These are phyloP conservation scores for Schizothecium vesticola DNA, from an alignment of 495 filamentous ascomycete genomes.

Conservation along the genomic window DNA sequence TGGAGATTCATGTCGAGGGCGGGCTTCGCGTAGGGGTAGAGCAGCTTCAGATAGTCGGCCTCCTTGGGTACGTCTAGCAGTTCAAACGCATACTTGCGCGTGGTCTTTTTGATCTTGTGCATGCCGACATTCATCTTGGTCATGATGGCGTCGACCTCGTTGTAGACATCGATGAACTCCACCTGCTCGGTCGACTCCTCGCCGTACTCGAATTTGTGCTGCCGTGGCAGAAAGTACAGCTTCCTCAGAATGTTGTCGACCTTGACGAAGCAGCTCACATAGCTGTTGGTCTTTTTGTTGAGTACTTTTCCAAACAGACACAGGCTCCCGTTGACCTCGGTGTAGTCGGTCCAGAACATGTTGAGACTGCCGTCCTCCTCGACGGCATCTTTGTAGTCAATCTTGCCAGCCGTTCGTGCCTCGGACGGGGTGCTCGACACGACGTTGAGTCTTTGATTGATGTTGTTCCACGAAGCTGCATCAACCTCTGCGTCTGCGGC, in stretches of 20 bases:
- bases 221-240: conserved; percentile 84
- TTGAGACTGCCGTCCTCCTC: conserved; percentile 87
- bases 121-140: conserved; percentile 71
- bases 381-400: conserved; percentile 71
- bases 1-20: conserved; percentile 55
- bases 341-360: conserved; percentile 97
- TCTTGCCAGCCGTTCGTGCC: conserved; percentile 63
- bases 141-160: conserved; percentile 84
- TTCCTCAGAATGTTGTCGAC: conserved; percentile 92
- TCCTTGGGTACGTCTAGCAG: conserved; percentile 81
- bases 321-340: conserved; percentile 84
- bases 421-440: conserved; percentile 60
- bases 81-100: conserved; percentile 93
- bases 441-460: conserved; percentile 82
- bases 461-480: conserved; percentile 82
- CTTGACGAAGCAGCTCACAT: conserved; percentile 91
- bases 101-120: conserved; percentile 89
- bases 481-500: conserved; percentile 54
- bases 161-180: conserved; percentile 82
- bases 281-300: conserved; percentile 73
- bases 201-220: conserved; percentile 53
- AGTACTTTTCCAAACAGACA: conserved; percentile 96
- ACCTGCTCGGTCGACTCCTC: conserved; percentile 73
- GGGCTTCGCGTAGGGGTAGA: conserved; percentile 81
- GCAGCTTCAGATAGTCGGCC: conserved; percentile 82